Evolutionary conservation across 2,329 filamentous ascomycete genomes (phyloP).

Genomic region (Chaetomiaceae sp.): DNA sequence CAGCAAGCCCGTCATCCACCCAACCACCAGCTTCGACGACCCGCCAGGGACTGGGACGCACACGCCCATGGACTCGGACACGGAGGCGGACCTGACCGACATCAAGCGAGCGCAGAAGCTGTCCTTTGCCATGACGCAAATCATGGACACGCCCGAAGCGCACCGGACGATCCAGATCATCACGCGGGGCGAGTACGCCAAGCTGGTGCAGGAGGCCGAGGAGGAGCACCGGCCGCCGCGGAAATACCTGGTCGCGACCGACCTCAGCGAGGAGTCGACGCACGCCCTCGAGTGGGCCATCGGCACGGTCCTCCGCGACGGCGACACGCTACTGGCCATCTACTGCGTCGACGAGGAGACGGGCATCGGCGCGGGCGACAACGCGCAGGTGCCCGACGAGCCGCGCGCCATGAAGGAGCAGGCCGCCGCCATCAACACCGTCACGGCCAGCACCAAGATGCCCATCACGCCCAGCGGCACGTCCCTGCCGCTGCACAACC

Average conservation of each 20-base stretch:
- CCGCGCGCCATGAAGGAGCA: slow-evolving; percentile 72
- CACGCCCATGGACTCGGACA: slow-evolving; percentile 72
- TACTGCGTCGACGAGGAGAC: slow-evolving; percentile 91
- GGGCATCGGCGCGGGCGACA: slow-evolving; percentile 47
- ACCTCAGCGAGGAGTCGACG: slow-evolving; percentile 88
- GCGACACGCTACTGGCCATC: slow-evolving; percentile 88
- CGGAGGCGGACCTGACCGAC: slow-evolving; percentile 78
- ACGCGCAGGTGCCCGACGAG: slow-evolving; percentile 64
- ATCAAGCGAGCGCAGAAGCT: slow-evolving; percentile 86
- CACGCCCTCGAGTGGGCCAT: slow-evolving; percentile 98
- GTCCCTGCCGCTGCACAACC: slow-evolving; percentile 30
- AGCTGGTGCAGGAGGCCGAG: slow-evolving; percentile 72
- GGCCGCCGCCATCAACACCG: slow-evolving; percentile 63
- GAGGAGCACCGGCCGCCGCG: slow-evolving; percentile 74
- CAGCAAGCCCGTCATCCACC: slow-evolving; percentile 63
- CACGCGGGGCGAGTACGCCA: slow-evolving; percentile 77
- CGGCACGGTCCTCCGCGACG: slow-evolving; percentile 87
- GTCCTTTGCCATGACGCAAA: slow-evolving; percentile 71
- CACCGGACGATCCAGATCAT: slow-evolving; percentile 86
- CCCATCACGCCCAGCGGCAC: slow-evolving; percentile 28
- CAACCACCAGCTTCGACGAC: slow-evolving; percentile 78
- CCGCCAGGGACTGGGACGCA: slow-evolving; percentile 50
- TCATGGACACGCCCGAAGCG: slow-evolving; percentile 69
- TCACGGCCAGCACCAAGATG: slow-evolving; percentile 42
- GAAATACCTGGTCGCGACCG: slow-evolving; percentile 93